These are phyloP conservation scores for Mortierella polycephala DNA, from an alignment of 371 early-diverging fungal genomes.

Conservation along the genomic window DNA sequence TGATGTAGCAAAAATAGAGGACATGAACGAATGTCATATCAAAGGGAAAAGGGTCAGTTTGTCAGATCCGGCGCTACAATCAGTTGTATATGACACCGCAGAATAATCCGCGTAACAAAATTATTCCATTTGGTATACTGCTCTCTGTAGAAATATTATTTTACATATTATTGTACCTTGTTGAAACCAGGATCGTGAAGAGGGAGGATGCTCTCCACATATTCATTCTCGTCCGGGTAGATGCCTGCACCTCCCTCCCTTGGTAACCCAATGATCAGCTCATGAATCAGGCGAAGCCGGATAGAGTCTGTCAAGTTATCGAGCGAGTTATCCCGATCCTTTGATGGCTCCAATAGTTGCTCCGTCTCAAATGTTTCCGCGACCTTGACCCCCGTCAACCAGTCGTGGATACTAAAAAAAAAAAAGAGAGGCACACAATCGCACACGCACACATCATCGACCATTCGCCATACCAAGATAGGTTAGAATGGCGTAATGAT, in stretches of 20 bases:
- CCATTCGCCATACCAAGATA: neutral
- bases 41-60: neutral
- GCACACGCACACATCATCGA: too few species aligned
- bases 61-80: too few species aligned
- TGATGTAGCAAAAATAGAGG: neutral
- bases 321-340: slow-evolving; percentile 21
- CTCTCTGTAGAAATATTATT: neutral
- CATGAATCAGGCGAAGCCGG: slow-evolving; percentile 77
- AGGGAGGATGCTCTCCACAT: slow-evolving; percentile 76
- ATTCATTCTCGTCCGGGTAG: slow-evolving; percentile 61
- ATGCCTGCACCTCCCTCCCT: slow-evolving; percentile 79
- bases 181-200: slow-evolving; percentile 82
- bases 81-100: too few species aligned
- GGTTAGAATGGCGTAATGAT: neutral
- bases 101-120: neutral
- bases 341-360: slow-evolving; percentile 26
- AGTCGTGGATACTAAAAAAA: slow-evolving; percentile 67
- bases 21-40: neutral
- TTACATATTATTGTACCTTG: slow-evolving; percentile 56
- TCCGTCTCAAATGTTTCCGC: slow-evolving; percentile 20
- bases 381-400: slow-evolving; percentile 64
- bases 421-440: neutral
- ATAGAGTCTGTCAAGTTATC: slow-evolving; percentile 71
- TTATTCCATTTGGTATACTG: neutral
- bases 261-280: slow-evolving; percentile 71